Base-by-base conservation (phyloP, 2,329 filamentous ascomycete species). In the Rutstroemia sp. region DNA sequence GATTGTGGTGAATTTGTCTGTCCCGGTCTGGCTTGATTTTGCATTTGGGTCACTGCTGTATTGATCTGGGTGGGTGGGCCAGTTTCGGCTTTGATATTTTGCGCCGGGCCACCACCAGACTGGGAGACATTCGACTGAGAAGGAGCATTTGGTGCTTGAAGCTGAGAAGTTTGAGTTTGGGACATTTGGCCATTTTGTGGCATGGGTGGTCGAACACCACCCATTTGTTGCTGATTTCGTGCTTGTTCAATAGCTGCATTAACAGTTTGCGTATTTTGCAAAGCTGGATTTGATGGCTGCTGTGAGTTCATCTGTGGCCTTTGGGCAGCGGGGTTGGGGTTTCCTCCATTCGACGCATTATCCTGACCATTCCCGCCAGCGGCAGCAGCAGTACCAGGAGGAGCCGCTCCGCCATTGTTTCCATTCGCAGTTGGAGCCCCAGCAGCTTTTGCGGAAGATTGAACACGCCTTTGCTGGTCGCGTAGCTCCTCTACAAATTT, bases 401-500 rank as follows among this genome's bases (percentile, higher is more conserved):
- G 12, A 30, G 37, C 52, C 37, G 16, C 21, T 18, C n/a, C 18
- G 7, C 23, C 41, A 16, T 38, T 55, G 10, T 38, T 55, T 12
- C 4, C n/a, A 18, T 30, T 47, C 23, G 52, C 10, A 14, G 37
- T 41, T 9, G 52, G 39, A 50, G 46, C 6, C 5, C 46, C 52
- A 44, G 52, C 61, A 25, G 64, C 60, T 55, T 55, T 49, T 39
- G 45, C 25, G 12, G 5, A 34, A 27, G 63, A 60, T 55, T 60
- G 9, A 63, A 60, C 12, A 67, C 62, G 64, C 42, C 63, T 39
- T 54, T 71, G 69, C 19, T 64, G 54, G 54, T 75, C 75, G 3
- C 78, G 71, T 44, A 81, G 75, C 5, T 62, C 67, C 14, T 77
- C 75, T 3, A 80, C 74, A 62, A 77, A 80, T 19, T 70, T 72